A percentile compares a stretch with the other conserved stretches of the same genome.
phyloP scores from a whole-genome alignment of 805 yeast species.

The Suhomyces tanzawaensis region DNA sequence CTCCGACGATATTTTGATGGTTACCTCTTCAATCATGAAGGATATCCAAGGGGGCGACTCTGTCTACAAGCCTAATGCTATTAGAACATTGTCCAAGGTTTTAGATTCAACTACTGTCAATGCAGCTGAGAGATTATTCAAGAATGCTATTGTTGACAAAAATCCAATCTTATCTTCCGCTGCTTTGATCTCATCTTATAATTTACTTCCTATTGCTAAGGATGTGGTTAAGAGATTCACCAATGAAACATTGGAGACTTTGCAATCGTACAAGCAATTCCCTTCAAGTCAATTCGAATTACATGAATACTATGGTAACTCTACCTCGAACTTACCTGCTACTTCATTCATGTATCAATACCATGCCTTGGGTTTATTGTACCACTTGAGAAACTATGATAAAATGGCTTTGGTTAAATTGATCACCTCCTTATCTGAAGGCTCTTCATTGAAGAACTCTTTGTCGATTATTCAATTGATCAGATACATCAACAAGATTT shows the following conservation, averaged over 20 bases:
- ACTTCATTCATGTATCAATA: slow-evolving; percentile 87
- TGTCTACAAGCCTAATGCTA: slow-evolving; percentile 89
- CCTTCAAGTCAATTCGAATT: slow-evolving; percentile 48
- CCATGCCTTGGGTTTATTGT: slow-evolving; percentile 90
- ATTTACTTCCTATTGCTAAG: slow-evolving; percentile 82
- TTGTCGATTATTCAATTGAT: slow-evolving; percentile 84
- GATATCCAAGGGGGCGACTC: slow-evolving; percentile 90
- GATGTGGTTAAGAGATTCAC: slow-evolving; percentile 93
- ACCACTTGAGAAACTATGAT: slow-evolving; percentile 85
- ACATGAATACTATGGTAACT: slow-evolving; percentile 55
- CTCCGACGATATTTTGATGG: slow-evolving; percentile 94
- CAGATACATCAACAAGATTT: slow-evolving; percentile 71
- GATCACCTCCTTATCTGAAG: slow-evolving; percentile 71
- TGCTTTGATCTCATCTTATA: slow-evolving; percentile 90
- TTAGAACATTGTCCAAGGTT: slow-evolving; percentile 85
- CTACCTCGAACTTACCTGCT: slow-evolving; percentile 52
- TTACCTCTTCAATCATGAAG: slow-evolving; percentile 96
- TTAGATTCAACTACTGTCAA: slow-evolving; percentile 88
- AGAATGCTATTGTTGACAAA: slow-evolving; percentile 87
- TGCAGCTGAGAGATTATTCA: slow-evolving; percentile 88
- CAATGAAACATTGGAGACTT: slow-evolving; percentile 92
- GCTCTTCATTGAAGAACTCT: slow-evolving; percentile 66
- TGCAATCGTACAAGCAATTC: slow-evolving; percentile 57
- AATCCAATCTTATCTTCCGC: slow-evolving; percentile 89
- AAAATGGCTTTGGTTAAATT: slow-evolving; percentile 90